phyloP scores from a whole-genome alignment of 345 rosid species.

The Citrus unshiu region DNA sequence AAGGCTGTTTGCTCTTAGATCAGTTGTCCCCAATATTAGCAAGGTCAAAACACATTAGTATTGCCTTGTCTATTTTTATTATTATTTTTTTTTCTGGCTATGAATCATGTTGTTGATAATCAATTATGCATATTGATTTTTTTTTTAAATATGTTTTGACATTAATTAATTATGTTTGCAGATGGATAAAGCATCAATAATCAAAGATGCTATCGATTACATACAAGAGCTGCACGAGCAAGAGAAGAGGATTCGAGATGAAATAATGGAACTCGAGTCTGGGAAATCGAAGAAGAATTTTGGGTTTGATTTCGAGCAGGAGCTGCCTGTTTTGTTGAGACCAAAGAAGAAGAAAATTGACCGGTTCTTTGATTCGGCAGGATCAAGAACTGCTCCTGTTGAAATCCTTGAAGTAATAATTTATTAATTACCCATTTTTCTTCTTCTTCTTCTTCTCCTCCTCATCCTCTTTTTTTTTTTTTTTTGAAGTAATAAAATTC shows the following conservation, averaged over 20 bases:
- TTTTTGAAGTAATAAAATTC: too few species aligned
- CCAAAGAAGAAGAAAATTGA: conserved; percentile 66
- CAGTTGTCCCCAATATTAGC: conserved; percentile 93
- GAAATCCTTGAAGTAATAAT: conserved; percentile 55
- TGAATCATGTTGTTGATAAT: neutral
- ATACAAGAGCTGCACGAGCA: conserved; percentile 80
- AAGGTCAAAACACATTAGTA: conserved; percentile 39
- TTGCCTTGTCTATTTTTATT: neutral
- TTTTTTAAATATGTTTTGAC: neutral
- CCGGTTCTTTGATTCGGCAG: conserved; percentile 36
- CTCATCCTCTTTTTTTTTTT: too few species aligned
- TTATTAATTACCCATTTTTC: too few species aligned
- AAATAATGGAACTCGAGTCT: conserved; percentile 77
- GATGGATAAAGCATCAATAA: conserved; percentile 99
- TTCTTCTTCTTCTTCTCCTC: rapidly evolving
- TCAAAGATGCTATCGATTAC: conserved; percentile 89
- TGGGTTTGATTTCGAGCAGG: conserved; percentile 52
- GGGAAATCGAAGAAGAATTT: conserved; percentile 31
- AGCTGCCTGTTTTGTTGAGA: conserved; percentile 49
- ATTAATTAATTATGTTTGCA: conserved; percentile 9
- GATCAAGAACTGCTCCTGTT: conserved; percentile 44
- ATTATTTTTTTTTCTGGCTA: neutral
- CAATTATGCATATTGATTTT: neutral
- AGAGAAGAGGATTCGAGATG: conserved; percentile 61
- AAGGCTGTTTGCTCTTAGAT: conserved; percentile 78